Evolutionary conservation across 192 early-diverging fungal species (phyloP), one percentile per base, ranked within the genome.

Genomic region (Backusella luteola): DNA sequence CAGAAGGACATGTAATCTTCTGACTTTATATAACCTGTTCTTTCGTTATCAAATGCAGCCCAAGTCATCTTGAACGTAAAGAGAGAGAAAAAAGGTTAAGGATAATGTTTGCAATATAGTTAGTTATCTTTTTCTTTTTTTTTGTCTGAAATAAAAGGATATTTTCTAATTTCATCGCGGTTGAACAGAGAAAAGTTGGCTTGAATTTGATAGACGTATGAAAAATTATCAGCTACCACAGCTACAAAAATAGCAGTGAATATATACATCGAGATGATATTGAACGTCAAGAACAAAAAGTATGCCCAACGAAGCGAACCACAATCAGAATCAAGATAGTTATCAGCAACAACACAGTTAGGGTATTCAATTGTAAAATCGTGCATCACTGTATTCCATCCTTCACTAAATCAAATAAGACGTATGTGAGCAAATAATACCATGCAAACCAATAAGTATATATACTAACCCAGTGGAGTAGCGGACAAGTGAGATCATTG

Each of bases 221-320:
- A 86, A 63, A 90, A 90, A 69, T 89, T 90, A 73, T 90, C 88
- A 38, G 84, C 76, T 41, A 90, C 89, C 29, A 90, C 87, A 15
- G 84, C 89, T 23, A 90, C 84, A 73, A 90, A 89, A 76, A 90
- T 88, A 76, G 84, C 84, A 0, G 84, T 86, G 46, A 90, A 89
- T 49, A 90, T 90, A 63, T 90, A 90, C 89, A 90, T 90, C 34
- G 89, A 90, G n/a, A 90, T 83, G 29, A 90, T 84, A 74, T 89
- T 90, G 81, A 88, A 90, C 0, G 83, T 74, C 8, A 89, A 78
- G 42, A 90, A 90, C 19, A 90, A 75, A 21, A 85, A 77, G 63
- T 87, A 90, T 6, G 88, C 78, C 89, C 88, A 89, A 0, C 74
- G 39, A 8, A 71, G 42, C 1, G 87, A 88, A 19, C 89, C 89